Evolutionary conservation across 2,329 filamentous ascomycete species (phyloP), one percentile per base, ranked within the genome.

Genomic region (Ampelomyces quisqualis): DNA sequence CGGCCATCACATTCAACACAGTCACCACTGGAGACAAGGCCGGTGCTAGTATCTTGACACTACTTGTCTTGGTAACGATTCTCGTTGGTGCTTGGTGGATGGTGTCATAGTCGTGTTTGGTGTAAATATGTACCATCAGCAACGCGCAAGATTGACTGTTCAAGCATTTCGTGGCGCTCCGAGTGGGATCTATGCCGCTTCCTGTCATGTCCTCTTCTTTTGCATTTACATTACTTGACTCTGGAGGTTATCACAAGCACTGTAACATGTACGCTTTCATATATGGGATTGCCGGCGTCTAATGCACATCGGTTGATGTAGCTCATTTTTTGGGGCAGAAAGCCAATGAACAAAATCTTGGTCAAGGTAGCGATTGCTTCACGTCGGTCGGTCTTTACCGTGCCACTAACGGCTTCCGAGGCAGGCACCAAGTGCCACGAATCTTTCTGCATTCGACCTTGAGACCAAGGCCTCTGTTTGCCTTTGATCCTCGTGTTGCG

Each of bases 1-100:
- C 57, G 1, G 61, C 68, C 6, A 43, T 63, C 15, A 50, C 40
- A 1, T 62, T 60, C 41, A 48, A 63, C 21, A 38, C 39, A 1
- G 74, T 83, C 22, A 80, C 78, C 2, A 74, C 73, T 1, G 81
- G 75, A 6, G 86, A 90, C 58, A 79, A 73, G 47, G 84, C 79
- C 5, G 88, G 85, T 8, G 86, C 86, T 24, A 79, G 79, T 8
- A 77, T 89, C 45, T 49, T 81, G 35, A 90, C 86, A 1, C 65
- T 79, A 2, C 34, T 82, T 5, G 64, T 84, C 3, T 61, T 88
- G 1, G 57, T 75, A 5, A 67, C 73, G 5, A 69, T 86, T 26
- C 46, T 84, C 17, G 73, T 73, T 1, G 79, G 79, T n/a, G 73
- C 72, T 24, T 75, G 72, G 66, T 78, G 77, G 70, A 76, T 80